Evolutionary conservation across 129 eudicot species (phyloP).

Genomic region (Artemisia argyi): DNA sequence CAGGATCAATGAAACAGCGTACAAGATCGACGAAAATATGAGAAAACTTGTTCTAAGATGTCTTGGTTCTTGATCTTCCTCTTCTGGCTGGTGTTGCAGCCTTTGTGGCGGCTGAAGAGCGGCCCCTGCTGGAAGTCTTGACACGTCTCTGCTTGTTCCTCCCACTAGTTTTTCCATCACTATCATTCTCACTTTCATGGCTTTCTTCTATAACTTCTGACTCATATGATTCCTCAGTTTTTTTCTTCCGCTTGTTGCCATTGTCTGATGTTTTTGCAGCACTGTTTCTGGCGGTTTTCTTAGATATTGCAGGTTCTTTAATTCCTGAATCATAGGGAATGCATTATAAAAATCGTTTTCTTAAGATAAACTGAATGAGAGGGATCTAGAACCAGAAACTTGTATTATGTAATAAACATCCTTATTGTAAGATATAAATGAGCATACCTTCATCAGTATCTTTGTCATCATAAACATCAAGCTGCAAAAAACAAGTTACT

Average conservation of each 20-base stretch:
- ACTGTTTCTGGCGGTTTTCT: slow-evolving; percentile 3
- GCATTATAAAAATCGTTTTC: neutral
- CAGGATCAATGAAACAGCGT: neutral
- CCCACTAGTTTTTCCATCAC: slow-evolving; percentile 36
- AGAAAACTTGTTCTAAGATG: slow-evolving; percentile 30
- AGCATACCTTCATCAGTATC: slow-evolving; percentile 51
- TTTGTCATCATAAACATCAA: slow-evolving; percentile 82
- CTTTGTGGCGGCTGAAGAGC: slow-evolving; percentile 41
- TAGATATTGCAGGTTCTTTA: slow-evolving; percentile 23
- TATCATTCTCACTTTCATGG: slow-evolving; percentile 39
- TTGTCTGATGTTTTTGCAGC: slow-evolving; percentile 36
- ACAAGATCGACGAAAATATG: slow-evolving; percentile 2
- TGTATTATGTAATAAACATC: neutral
- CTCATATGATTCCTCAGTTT: slow-evolving; percentile 51
- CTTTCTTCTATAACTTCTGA: slow-evolving; percentile 49
- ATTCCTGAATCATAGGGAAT: neutral
- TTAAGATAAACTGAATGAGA: neutral
- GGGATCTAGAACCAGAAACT: neutral
- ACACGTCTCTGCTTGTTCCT: slow-evolving; percentile 33
- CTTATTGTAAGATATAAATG: neutral
- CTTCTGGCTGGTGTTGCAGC: slow-evolving; percentile 21
- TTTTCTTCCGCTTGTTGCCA: slow-evolving; percentile 48
- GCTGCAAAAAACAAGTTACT: slow-evolving; percentile 39
- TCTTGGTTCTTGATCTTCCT: slow-evolving; percentile 65
- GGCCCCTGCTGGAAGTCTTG: slow-evolving; percentile 52